Conservation (phyloP, 768 basidiomycete genomes). For the Amanita jacksonii region DNA sequence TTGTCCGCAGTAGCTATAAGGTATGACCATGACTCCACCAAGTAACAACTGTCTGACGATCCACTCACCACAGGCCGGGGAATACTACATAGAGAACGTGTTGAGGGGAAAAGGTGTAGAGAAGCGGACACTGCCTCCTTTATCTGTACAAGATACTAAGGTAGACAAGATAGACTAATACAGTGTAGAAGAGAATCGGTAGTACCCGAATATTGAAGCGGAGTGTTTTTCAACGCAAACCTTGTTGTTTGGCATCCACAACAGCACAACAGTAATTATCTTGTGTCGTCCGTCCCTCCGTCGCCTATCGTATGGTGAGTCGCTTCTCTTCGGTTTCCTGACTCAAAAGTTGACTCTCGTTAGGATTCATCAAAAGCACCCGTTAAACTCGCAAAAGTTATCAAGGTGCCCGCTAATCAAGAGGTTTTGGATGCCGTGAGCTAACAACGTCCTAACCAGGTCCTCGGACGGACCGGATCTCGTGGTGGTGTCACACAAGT, state of each 20-base stretch:
- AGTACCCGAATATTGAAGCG: slow-evolving; percentile 7
- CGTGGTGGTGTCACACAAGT: slow-evolving; percentile 99
- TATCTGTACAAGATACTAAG: slow-evolving; percentile 15
- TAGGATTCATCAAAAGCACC: slow-evolving; percentile 85
- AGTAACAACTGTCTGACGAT: too few relatives aligned
- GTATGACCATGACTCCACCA: too few relatives aligned
- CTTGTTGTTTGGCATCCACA: slow-evolving; percentile 16
- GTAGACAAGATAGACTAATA: slow-evolving; percentile 5
- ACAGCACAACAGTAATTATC: slow-evolving; percentile 12
- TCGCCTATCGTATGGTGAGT: slow-evolving; percentile 26
- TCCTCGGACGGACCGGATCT: slow-evolving; percentile 96
- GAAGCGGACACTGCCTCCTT: slow-evolving; percentile 22
- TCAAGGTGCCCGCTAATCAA: slow-evolving; percentile 56
- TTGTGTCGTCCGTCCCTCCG: slow-evolving; percentile 6
- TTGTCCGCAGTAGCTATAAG: slow-evolving; percentile 97
- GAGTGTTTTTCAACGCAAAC: slow-evolving; percentile 13
- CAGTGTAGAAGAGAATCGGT: not conserved
- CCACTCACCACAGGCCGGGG: slow-evolving; percentile 64
- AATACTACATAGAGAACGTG: slow-evolving; percentile 91
- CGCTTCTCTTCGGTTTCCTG: not conserved
- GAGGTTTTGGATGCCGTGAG: not conserved
- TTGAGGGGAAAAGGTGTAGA: slow-evolving; percentile 49
- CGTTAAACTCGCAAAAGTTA: slow-evolving; percentile 96
- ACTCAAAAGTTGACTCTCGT: slow-evolving; percentile 8
- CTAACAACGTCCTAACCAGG: slow-evolving; percentile 35